A percentile compares a stretch with the other conserved stretches of the same genome.
phyloP scores from a whole-genome alignment of 2,329 filamentous ascomycete genomes.

The Akanthomyces muscarius region DNA sequence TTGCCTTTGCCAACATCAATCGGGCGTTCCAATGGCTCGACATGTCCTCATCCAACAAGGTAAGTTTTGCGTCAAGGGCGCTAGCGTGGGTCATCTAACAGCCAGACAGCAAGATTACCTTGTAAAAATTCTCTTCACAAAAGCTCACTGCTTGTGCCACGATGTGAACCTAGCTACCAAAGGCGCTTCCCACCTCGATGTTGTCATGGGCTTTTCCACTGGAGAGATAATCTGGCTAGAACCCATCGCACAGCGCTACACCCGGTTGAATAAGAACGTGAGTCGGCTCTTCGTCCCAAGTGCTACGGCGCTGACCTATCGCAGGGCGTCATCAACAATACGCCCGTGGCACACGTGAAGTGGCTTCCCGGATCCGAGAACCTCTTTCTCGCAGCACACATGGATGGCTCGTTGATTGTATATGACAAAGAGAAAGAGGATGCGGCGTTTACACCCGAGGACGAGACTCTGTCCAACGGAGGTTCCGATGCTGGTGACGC shows the following conservation, averaged over 20 bases:
- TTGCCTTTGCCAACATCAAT: slow-evolving; percentile 93
- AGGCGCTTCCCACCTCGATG: slow-evolving; percentile 73
- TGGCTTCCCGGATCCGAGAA: slow-evolving; percentile 96
- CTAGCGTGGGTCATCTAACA: not conserved
- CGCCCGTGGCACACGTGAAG: slow-evolving; percentile 78
- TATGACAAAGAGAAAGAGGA: slow-evolving; percentile 99
- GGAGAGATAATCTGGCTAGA: slow-evolving; percentile 99
- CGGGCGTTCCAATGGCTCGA: slow-evolving; percentile 96
- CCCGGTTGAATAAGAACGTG: slow-evolving; percentile 92
- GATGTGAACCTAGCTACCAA: slow-evolving; percentile 86
- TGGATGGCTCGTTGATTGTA: slow-evolving; percentile 85
- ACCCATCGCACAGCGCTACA: slow-evolving; percentile 92
- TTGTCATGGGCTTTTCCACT: slow-evolving; percentile 93
- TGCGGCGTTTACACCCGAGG: slow-evolving; percentile 69
- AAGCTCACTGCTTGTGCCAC: slow-evolving; percentile 91
- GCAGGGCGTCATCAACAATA: slow-evolving; percentile 82
- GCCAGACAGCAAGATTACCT: slow-evolving; percentile 70
- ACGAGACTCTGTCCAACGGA: slow-evolving; percentile 36
- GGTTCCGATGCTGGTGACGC: slow-evolving; percentile 57
- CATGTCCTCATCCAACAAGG: slow-evolving; percentile 69
- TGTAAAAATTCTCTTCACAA: slow-evolving; percentile 95
- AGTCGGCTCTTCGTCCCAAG: slow-evolving; percentile 23
- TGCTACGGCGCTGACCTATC: slow-evolving; percentile 9
- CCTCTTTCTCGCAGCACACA: slow-evolving; percentile 85
- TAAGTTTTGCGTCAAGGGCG: slow-evolving; percentile 25